These are phyloP conservation scores for Aegilops longissima DNA, from an alignment of 176 grass and related monocot species.

Conservation along the genomic window DNA sequence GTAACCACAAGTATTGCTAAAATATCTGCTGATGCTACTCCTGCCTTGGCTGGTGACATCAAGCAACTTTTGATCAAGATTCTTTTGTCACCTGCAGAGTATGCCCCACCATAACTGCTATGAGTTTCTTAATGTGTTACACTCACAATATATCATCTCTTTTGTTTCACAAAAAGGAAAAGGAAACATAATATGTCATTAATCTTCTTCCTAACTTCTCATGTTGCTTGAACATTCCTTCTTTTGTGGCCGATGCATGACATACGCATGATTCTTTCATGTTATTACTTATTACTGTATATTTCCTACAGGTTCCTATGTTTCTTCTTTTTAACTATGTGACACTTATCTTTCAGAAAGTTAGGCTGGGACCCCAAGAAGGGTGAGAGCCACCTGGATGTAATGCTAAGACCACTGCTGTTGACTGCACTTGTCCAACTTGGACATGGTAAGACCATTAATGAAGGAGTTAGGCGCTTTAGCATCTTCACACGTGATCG, in stretches of 20 bases:
- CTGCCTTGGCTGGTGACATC: conserved; percentile 56
- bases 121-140: conserved; percentile 12
- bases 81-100: conserved; percentile 72
- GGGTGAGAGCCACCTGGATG: conserved; percentile 65
- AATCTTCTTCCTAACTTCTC: conserved; percentile 23
- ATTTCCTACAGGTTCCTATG: background rate
- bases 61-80: conserved; percentile 77
- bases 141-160: background rate
- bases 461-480: conserved; percentile 70
- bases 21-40: conserved; percentile 67
- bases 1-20: conserved; percentile 58
- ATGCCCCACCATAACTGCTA: conserved; percentile 35
- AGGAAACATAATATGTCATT: background rate
- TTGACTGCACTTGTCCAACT: conserved; percentile 69
- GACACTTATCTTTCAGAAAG: conserved; percentile 51
- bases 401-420: conserved; percentile 69
- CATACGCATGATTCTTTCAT: background rate
- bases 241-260: conserved; percentile 1
- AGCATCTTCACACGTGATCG: conserved; percentile 56
- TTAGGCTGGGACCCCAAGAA: conserved; percentile 82
- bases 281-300: background rate
- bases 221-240: background rate
- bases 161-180: background rate
- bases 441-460: conserved; percentile 62
- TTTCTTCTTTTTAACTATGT: background rate